Evolutionary conservation across 352 stramenopile species (phyloP), one percentile per base, ranked within the genome.

Genomic region (Saprolegnia diclina): DNA sequence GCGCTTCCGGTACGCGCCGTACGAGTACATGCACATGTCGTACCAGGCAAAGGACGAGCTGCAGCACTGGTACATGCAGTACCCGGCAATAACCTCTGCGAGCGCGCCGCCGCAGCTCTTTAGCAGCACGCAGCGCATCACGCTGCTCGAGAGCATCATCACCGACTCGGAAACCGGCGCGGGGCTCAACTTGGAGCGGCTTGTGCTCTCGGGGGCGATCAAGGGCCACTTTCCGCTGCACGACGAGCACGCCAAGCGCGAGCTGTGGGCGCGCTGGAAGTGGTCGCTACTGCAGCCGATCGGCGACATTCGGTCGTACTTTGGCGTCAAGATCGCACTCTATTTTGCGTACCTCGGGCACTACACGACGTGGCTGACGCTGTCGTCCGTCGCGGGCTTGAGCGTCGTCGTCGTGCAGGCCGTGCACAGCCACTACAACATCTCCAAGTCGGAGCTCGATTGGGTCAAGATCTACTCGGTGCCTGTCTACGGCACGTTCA

Each of bases 271-370:
- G 55, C 71, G 78, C 56, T 94, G 85, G 85, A 82, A 84, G 66
- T 81, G 79, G 64, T 83, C 78, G 18, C 79, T 85, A 0, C 89
- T 92, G 80, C 85, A 94, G 68, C 85, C 85, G 1, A 92, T 94
- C 57, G 82, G 92, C 62, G 78, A 79, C 22, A 87, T 94, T 56
- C 88, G 85, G 62, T 75, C 85, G 59, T 94, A 94, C 73, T 94
- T 92, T 75, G 85, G 85, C 55, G 82, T 89, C 68, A 91, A 98
- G 75, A 90, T 99, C 65, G 90, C 91, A n/a, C 94, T 99, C 62
- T 99, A 99, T 78, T 99, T 99, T 74, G 78, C 98, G 40, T 99
- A 96, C 85, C 71, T 99, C 21, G 92, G 97, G 11, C 94, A 98
- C 77, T 97, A 95, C 75, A 98, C 94, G 52, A 91, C 94, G 66